Base-by-base conservation (phyloP, 2,329 filamentous ascomycete genomes). In the Penicillium sp. region DNA sequence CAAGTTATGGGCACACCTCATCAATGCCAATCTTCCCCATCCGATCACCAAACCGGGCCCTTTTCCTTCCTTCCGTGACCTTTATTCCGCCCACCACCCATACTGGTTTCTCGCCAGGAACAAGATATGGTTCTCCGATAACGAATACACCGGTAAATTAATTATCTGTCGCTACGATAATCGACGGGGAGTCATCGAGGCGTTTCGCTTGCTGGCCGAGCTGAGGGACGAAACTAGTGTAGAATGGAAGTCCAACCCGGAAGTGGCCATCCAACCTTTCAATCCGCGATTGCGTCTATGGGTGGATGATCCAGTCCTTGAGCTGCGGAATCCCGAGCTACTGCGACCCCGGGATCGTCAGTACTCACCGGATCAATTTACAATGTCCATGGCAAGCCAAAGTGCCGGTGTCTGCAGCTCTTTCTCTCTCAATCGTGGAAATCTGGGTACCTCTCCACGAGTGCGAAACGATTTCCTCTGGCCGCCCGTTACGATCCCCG, bases 121-220 rank as follows among this genome's bases (percentile, higher is more conserved):
- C 68, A 92, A 89, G 71, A 78, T 97, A 61, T 97, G 92, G 92
- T 93, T 96, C 66, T 83, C 85, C 58, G 90, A 96, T 70, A 81
- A 79, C 2, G 81, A 86, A 28, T 80, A 90, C 48, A 86, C 82
- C 1, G 92, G 92, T 0, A 88, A 88, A 67, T 72, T 96, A 43
- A 80, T 96, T 24, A 67, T 96, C 40, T 81, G 82, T n/a, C 85
- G 89, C 12, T 97, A 91, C 66, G 85, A 96, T 67, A 82, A 85
- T 47, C 75, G 82, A 3, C 79, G 83, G 45, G 88, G 87, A 16
- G 86, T 85, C 63, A 96, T 97, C 56, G 89, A 94, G 72, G 91
- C 84, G 3, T 91, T 92, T 68, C 83, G 87, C 16, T 75, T 97
- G 16, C 76, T 92, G 3, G 90, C 89, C 1, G 81, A 85, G 52